Evolutionary conservation across 768 basidiomycete species (phyloP), one percentile per base, ranked within the genome.

Genomic region (Tylopilus subfusipes): DNA sequence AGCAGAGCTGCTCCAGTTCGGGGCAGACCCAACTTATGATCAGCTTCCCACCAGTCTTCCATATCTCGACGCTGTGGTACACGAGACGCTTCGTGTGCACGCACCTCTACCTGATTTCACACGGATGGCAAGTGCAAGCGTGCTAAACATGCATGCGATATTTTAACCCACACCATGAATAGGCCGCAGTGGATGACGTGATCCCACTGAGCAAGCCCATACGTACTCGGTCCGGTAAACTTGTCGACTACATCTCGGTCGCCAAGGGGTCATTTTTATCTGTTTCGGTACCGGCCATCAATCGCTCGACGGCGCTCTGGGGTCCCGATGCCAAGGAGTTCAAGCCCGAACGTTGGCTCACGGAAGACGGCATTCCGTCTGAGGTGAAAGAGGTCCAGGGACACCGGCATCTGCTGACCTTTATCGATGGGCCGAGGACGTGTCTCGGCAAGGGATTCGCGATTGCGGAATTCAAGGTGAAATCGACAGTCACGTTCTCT

Each of bases 341-440:
- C 65, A 73, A 78, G 38, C 87, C 86, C 0, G 82, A 83, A 50
- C 73, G 87, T 6, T 89, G 88, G 87, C 69, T 88, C 10, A 59
- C 59, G 5, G 66, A 69, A 5, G 68, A 67, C 14, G 65, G 69
- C 1, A 59, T 64, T 9, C 59, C 63, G 2, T 45, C 40, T n/a
- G 42, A 43, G 27, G 73, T 75, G 0, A 75, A 83, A 31, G 74
- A 75, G 25, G 68, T 81, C 2, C 75, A 76, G 58, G 82, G 80
- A 14, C 70, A 82, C 56, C 72, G 75, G 1, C 80, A 82, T 58
- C 62, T 82, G 12, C 63, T 82, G 24, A 78, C 79, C 0, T 83
- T 83, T 56, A 68, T 74, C 12, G 79, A 81, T 61, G 81, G 82
- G 0, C 78, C 79, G 2, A 65, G 80, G 50, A 75, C 70, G 2